Base-by-base conservation (phyloP, 1,139 yeast species). In the Pneumocystis jirovecii region DNA sequence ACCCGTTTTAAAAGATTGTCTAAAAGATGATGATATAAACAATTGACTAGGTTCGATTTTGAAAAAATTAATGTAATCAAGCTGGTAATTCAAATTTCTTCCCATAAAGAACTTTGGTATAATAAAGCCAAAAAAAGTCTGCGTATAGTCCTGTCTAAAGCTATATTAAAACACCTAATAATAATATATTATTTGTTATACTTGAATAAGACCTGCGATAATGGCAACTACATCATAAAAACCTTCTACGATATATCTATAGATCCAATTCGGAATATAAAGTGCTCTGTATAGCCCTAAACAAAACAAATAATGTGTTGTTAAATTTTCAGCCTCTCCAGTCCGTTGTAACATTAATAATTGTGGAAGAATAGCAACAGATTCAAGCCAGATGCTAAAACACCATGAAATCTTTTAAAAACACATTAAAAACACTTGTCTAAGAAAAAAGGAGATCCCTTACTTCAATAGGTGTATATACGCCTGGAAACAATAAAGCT, bases 221-320 rank as follows among this genome's bases (percentile, higher is more conserved):
- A 91, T 79, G 10, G 95, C 82, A 67, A 91, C 79, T 71, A 81
- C 82, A 73, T 89, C 96, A 66, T 87, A 81, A 71, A 83, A 82
- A 57, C 81, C 82, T 70, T 87, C 93, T 21, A 82, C 76, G 69
- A 79, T 79, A 77, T 86, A 89, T 75, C 97, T 84, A 81, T 90
- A 91, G 70, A 90, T 76, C 98, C 98, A 93, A 77, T 91, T 93
- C 70, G 96, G 95, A 70, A 93, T 84, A 76, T 93, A 93, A 66
- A 93, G 79, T 0, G 90, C 88, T 71, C 98, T 82, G 79, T 93
- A 93, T 8, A 86, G 70, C 19, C 98, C 98, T 73, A 93, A 79
- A 1, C 97, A 96, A 75, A 91, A 90, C 69, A 93, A 89, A 76
- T 93, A 93, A 75, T 93, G 97, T 64, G 87, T 83, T 19, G 97